Evolutionary conservation across 257 asterid species (phyloP).

Genomic region (Solanum etuberosum): DNA sequence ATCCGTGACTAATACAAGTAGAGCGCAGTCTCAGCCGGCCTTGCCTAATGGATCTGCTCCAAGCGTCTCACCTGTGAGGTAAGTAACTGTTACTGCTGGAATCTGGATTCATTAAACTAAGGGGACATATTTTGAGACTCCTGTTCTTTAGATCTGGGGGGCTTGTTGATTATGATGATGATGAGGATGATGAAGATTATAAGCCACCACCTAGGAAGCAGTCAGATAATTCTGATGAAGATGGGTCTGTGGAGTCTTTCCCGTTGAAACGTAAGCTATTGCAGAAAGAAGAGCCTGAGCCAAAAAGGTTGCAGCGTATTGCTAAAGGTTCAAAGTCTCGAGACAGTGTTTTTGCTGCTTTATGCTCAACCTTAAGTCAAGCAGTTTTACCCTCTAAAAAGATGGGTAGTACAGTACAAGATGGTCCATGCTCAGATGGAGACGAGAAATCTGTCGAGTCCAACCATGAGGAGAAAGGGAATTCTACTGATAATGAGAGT

Average conservation of each 20-base stretch:
- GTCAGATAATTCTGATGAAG: constrained; percentile 42
- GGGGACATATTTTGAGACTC: not conserved
- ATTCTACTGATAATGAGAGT: constrained; percentile 15
- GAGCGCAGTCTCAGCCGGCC: constrained; percentile 29
- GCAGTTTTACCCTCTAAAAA: constrained; percentile 52
- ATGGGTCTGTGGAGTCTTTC: constrained; percentile 37
- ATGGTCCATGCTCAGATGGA: constrained; percentile 13
- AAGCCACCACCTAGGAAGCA: constrained; percentile 71
- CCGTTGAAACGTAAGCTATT: constrained; percentile 62
- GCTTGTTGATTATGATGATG: constrained; percentile 94
- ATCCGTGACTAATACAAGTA: constrained; percentile 29
- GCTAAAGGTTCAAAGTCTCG: constrained; percentile 56
- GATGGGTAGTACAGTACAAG: constrained; percentile 17
- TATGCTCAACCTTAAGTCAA: constrained; percentile 58
- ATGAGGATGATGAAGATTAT: constrained; percentile 91
- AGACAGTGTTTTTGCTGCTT: constrained; percentile 62
- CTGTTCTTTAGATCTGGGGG: constrained; percentile 60
- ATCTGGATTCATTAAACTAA: not conserved
- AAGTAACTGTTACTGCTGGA: constrained; percentile 3
- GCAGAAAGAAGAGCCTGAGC: constrained; percentile 56
- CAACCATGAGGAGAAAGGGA: constrained; percentile 23
- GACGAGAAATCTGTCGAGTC: constrained; percentile 16
- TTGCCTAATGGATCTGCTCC: constrained; percentile 54
- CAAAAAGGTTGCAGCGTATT: constrained; percentile 48
- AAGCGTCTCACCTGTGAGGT: constrained; percentile 44